Conservation (phyloP, 2,329 filamentous ascomycete species). For the Periconia digitata region DNA sequence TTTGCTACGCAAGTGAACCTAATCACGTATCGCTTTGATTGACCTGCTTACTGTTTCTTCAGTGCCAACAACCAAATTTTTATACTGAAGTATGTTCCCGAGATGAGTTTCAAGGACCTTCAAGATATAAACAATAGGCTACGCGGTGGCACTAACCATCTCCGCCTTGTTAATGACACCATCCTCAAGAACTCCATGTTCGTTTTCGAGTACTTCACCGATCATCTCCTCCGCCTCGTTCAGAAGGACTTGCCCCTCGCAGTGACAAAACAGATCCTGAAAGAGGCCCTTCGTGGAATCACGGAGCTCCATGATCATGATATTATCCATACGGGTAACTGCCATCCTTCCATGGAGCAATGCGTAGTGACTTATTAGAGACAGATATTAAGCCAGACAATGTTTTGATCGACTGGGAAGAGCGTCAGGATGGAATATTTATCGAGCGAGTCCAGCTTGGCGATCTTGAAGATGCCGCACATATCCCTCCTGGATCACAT, state of each 20-base stretch:
- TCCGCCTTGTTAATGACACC: constrained; percentile 7
- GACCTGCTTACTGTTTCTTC: constrained; percentile 11
- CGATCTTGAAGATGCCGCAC: constrained; percentile 45
- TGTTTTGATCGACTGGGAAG: constrained; percentile 45
- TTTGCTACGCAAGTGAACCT: constrained; percentile 14
- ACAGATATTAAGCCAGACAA: constrained; percentile 48
- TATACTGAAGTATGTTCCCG: constrained; percentile 16
- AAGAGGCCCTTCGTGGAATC: constrained; percentile 11
- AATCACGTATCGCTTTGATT: constrained; percentile 2
- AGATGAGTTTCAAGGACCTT: constrained; percentile 14
- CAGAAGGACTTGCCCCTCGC: constrained; percentile 9
- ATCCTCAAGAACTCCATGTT: constrained; percentile 12
- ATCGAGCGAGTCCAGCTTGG: constrained; percentile 41
- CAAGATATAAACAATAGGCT: constrained; percentile 11
- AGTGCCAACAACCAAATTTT: constrained; percentile 16
- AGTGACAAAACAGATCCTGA: constrained; percentile 10
- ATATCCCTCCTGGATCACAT: constrained; percentile 40
- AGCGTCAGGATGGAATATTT: constrained; percentile 32
- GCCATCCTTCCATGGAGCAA: constrained; percentile 1
- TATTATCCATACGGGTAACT: constrained; percentile 12
- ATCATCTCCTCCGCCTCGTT: constrained; percentile 10
- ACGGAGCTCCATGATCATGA: constrained; percentile 7
- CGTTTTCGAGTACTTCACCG: constrained; percentile 10
- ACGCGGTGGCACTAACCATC: constrained; percentile 4
- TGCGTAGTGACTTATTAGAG: constrained; percentile 6